Percentiles rank a stretch among this genome's conserved stretches.
phyloP scores from a whole-genome alignment of 1,139 yeast species.

The Spencermartinsiella ligniputridi region DNA sequence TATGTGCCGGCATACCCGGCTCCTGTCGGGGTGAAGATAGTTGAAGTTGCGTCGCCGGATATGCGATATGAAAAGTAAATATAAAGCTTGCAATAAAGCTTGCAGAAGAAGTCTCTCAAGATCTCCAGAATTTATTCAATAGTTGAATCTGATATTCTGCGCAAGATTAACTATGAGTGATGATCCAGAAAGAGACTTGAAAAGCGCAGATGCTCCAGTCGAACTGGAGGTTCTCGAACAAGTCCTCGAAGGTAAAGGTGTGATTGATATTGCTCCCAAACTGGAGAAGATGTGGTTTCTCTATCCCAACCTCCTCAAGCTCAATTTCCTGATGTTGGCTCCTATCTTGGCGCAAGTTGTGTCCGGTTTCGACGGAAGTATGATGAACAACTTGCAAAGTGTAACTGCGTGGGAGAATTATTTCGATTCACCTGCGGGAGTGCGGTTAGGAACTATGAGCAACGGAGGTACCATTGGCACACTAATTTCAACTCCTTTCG shows the following conservation, averaged over 20 bases:
- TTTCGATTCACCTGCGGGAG: conserved; percentile 42
- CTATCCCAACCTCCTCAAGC: background rate
- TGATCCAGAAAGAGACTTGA: background rate
- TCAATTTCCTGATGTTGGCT: background rate
- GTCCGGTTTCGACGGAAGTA: conserved; percentile 50
- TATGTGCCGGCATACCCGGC: no score
- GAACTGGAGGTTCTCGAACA: no score
- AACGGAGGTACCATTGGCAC: conserved; percentile 53
- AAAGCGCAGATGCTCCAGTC: no score
- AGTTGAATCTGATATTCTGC: no score
- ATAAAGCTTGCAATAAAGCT: no score
- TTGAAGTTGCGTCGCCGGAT: no score
- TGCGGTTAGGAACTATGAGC: conserved; percentile 42
- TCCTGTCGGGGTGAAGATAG: no score
- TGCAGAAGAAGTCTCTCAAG: no score
- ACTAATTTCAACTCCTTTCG: conserved; percentile 13
- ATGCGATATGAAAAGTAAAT: no score
- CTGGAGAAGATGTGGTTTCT: background rate
- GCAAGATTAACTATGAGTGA: background rate
- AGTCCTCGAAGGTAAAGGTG: no score
- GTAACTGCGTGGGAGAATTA: conserved; percentile 35
- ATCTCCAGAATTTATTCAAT: no score
- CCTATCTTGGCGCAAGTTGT: conserved; percentile 19
- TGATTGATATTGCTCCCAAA: no score
- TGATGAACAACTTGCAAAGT: conserved; percentile 50